Base-by-base conservation (phyloP, 345 rosid genomes). In the Anastatica hierochuntica region DNA sequence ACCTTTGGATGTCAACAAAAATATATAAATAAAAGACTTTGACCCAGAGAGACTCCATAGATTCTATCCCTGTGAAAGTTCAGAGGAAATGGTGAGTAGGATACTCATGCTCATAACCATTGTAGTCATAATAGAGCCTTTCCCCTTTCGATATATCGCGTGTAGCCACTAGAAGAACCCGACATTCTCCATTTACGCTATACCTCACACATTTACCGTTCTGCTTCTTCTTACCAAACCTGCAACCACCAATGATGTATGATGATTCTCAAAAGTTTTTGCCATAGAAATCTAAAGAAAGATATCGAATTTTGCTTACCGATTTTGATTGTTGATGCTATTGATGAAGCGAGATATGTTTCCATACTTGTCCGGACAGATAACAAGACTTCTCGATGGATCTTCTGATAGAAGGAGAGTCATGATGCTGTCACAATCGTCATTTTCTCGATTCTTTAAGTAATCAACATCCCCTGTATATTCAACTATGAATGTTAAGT, bases 121-220 rank as follows among this genome's bases (percentile, higher is more conserved):
- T 90, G 61, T 90, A 90, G 70, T 90, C 95, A 73, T 90, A 90
- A 55, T 90, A 90, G 26, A 90, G 90, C 67, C 90, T 81, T 73
- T 90, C 95, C 15, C 95, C 95, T 72, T 71, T 76, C 7, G 83
- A 62, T 57, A 90, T 86, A 54, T 86, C 97, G 8, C 88, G 82
- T 27, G 81, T 90, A 17, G 95, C 95, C 64, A 90, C 94, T 77
- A 90, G 63, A 71, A 86, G 67, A 55, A 86, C 97, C 63, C 88
- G 64, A 67, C 90, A 82, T 68, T 90, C 95, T 2, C 95, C 88
- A 16, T 84, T 74, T 43, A 83, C 76, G 71, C 66, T 66, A 69
- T 79, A 90, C 74, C 97, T 86, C 77, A 90, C 95, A 60, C 95
- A 90, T 64, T 90, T 90, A 65, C 90, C 77, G 62, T 90, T 90